Base-by-base conservation (phyloP, 306 rosid genomes). In the Dryas octopetala region DNA sequence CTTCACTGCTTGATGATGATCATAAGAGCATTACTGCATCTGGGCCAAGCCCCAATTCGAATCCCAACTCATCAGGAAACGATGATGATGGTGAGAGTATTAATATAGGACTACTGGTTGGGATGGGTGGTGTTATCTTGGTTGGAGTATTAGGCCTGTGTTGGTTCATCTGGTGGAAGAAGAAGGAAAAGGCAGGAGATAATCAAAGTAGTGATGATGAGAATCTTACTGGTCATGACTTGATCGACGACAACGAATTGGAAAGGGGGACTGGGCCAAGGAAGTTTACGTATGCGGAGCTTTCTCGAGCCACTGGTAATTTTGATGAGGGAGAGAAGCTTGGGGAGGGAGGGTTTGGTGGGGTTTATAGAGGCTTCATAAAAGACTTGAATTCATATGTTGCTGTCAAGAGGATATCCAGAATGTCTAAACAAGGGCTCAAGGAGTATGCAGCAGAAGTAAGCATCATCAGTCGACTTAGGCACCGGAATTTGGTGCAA, bases 151-250 rank as follows among this genome's bases (percentile, higher is more conserved):
- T 61, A 9, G 13, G 28, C 4, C 19, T 65, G 70, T 28, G 45
- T 44, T 17, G 38, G 53, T 65, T 45, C 9, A 5, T 44, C 4
- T 40, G 8, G 6, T 26, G 78, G 80, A 85, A 70, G 82, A 59
- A 43, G 66, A 68, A 10, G 77, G 67, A 45, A 13, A 74, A 28
- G 15, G 65, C 48, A 60, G 69, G 70, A 15, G 68, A 43, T 41
- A 64, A 1, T 32, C 38, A 32, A 1, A 60, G 26, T 43, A 16
- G 51, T 64, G 68, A 16, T 49, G 72, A 68, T 26, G 72, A 68
- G 12, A 52, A 68, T 49, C 5, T n/a, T 1, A 16, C 16, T 43
- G 23, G 6, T 48, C 3, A 47, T 10, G 16, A 49, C 5, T 6
- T 48, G 12, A 68, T 23, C 2, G 13, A 13, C 6, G 45, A 68